phyloP scores from a whole-genome alignment of 2,329 filamentous ascomycete genomes.

The Trichophyton schoenleinii region DNA sequence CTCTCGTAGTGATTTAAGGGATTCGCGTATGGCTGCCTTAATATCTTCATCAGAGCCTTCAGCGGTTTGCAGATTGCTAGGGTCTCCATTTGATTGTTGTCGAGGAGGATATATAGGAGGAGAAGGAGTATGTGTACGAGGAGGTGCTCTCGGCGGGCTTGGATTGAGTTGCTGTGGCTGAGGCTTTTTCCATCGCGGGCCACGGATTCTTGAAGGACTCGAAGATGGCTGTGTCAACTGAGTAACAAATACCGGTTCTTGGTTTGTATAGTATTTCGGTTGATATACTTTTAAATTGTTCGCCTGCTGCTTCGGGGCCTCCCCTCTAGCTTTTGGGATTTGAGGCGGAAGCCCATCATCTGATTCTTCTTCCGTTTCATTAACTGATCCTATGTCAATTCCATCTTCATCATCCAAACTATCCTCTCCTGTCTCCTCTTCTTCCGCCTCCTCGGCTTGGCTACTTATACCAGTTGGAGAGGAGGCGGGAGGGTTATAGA shows the following conservation, averaged over 20 bases:
- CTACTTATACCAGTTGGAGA: not conserved
- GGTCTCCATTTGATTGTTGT: not conserved
- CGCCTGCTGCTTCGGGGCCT: not conserved
- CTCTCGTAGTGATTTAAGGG: conserved; percentile 26
- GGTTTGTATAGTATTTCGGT: conserved; percentile 28
- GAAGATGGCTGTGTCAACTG: conserved; percentile 38
- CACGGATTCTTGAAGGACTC: conserved; percentile 40
- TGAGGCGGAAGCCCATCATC: not conserved
- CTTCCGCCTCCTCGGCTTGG: not conserved
- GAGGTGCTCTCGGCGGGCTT: not conserved
- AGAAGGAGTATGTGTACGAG: not conserved
- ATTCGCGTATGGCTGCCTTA: conserved; percentile 29
- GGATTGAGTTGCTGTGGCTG: conserved; percentile 12
- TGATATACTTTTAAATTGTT: conserved; percentile 23
- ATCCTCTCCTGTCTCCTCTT: not conserved
- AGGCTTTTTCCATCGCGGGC: conserved; percentile 40
- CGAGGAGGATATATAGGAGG: not conserved
- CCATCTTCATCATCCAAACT: not conserved
- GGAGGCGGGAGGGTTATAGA: conserved; percentile 11
- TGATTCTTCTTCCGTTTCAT: not conserved
- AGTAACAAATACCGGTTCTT: conserved; percentile 36
- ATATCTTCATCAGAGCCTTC: conserved; percentile 22
- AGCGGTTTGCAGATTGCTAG: conserved; percentile 3
- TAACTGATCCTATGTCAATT: not conserved
- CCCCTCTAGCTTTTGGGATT: not conserved